Evolutionary conservation across 2,329 filamentous ascomycete species (phyloP).

Genomic region (Coniochaeta sp.): DNA sequence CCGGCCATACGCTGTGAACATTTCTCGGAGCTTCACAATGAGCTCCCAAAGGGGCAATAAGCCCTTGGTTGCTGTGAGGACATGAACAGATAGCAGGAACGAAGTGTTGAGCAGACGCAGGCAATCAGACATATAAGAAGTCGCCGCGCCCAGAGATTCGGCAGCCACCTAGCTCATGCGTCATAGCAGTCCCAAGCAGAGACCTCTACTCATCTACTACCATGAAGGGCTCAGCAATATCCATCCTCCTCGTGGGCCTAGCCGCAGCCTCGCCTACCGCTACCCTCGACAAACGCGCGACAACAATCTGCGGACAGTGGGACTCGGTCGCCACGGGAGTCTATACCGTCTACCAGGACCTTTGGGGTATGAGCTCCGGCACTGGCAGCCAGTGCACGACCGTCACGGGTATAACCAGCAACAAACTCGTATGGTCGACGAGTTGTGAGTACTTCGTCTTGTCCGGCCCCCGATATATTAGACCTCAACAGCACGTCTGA

Average conservation of each 20-base stretch:
- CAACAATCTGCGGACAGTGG: conserved; percentile 8
- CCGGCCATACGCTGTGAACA: too few relatives aligned
- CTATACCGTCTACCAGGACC: conserved; percentile 45
- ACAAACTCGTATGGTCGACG: conserved; percentile 32
- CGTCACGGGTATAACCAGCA: conserved; percentile 24
- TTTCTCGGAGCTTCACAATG: not conserved
- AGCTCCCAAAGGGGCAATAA: not conserved
- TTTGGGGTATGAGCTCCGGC: conserved; percentile 33
- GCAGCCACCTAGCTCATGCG: not conserved
- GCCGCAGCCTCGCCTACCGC: conserved; percentile 4
- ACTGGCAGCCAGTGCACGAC: conserved; percentile 35
- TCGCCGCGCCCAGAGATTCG: not conserved
- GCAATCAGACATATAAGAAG: not conserved
- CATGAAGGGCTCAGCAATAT: conserved; percentile 5
- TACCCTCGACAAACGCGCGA: conserved; percentile 3
- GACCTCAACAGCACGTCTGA: not conserved
- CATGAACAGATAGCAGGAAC: too few relatives aligned
- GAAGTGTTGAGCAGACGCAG: too few relatives aligned
- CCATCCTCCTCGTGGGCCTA: conserved; percentile 6
- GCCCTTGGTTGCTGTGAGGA: not conserved
- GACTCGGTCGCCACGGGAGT: conserved; percentile 16
- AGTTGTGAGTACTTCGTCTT: conserved; percentile 12
- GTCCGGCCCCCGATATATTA: too few relatives aligned
- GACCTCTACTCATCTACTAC: too few relatives aligned
- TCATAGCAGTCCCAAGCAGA: not conserved